phyloP scores from a whole-genome alignment of 495 filamentous ascomycete genomes.

The Penicillium crystallinum region DNA sequence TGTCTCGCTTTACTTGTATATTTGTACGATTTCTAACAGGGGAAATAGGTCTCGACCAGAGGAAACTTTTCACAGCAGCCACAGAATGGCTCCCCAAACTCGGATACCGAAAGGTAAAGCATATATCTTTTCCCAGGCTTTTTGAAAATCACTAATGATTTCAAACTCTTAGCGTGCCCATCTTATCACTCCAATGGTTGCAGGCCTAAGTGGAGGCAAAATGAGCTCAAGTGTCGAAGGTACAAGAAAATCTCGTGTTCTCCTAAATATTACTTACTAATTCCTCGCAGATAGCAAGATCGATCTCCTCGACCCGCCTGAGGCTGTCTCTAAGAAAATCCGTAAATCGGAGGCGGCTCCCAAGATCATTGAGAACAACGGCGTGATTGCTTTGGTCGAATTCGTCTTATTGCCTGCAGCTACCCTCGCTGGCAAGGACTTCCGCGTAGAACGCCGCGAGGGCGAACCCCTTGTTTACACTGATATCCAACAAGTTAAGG shows the following conservation, averaged over 20 bases:
- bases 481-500: slow-evolving; percentile 61
- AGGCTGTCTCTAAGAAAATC: slow-evolving; percentile 70
- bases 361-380: slow-evolving; percentile 74
- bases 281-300: slow-evolving; percentile 55
- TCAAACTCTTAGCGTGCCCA: slow-evolving; percentile 56
- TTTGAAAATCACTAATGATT: background rate
- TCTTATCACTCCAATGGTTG: slow-evolving; percentile 86
- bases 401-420: slow-evolving; percentile 73
- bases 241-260: background rate
- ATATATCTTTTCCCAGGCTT: background rate
- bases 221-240: slow-evolving; percentile 57
- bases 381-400: slow-evolving; percentile 76
- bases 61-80: slow-evolving; percentile 85
- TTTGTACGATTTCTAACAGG: background rate
- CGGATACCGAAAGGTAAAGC: slow-evolving; percentile 42
- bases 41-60: slow-evolving; percentile 52
- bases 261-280: background rate
- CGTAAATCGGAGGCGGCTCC: slow-evolving; percentile 76
- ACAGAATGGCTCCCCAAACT: slow-evolving; percentile 47
- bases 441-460: slow-evolving; percentile 34
- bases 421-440: slow-evolving; percentile 33
- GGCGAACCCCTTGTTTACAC: slow-evolving; percentile 73
- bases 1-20: slow-evolving; percentile 21
- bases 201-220: slow-evolving; percentile 78
- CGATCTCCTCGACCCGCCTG: slow-evolving; percentile 75